Evolutionary conservation across 116 monocot genomes (phyloP).

Genomic region (Zostera marina): DNA sequence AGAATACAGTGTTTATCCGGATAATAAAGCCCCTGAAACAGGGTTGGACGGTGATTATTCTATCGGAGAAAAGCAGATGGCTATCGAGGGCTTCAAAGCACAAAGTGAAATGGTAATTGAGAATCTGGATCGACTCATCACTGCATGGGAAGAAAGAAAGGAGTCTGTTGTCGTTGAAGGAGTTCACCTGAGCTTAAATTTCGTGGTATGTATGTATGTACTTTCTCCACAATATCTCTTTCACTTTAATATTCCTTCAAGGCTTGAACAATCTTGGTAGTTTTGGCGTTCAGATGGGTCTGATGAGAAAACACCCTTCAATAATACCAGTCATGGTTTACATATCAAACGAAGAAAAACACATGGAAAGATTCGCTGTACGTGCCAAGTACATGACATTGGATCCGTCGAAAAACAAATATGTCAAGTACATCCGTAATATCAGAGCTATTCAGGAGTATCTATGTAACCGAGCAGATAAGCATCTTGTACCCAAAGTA

Average conservation of each 20-base stretch:
- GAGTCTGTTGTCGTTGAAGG: constrained; percentile 26
- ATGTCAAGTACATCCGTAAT: constrained; percentile 23
- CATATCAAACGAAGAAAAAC: constrained; percentile 37
- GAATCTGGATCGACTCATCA: constrained; percentile 36
- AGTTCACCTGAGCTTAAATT: constrained; percentile 36
- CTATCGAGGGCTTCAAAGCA: constrained; percentile 35
- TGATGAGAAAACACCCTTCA: constrained; percentile 52
- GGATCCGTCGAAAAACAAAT: constrained; percentile 39
- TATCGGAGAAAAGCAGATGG: constrained; percentile 4
- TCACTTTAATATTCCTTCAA: background rate
- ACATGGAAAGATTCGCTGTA: constrained; percentile 43
- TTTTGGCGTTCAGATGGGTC: constrained; percentile 51
- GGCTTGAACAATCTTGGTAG: no score
- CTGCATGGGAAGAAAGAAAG: constrained; percentile 37
- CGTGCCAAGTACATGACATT: constrained; percentile 55
- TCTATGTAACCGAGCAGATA: constrained; percentile 40
- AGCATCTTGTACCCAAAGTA: constrained; percentile 42
- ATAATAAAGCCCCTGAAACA: constrained; percentile 6
- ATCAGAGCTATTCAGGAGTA: constrained; percentile 46
- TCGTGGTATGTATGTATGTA: constrained; percentile 25
- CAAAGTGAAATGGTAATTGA: constrained; percentile 60
- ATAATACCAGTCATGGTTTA: constrained; percentile 43
- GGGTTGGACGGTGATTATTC: constrained; percentile 4
- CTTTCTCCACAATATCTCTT: background rate
- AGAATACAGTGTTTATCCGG: constrained; percentile 14